Conservation (phyloP, 2,329 filamentous ascomycete species). For the Ophiostoma pallidulum region DNA sequence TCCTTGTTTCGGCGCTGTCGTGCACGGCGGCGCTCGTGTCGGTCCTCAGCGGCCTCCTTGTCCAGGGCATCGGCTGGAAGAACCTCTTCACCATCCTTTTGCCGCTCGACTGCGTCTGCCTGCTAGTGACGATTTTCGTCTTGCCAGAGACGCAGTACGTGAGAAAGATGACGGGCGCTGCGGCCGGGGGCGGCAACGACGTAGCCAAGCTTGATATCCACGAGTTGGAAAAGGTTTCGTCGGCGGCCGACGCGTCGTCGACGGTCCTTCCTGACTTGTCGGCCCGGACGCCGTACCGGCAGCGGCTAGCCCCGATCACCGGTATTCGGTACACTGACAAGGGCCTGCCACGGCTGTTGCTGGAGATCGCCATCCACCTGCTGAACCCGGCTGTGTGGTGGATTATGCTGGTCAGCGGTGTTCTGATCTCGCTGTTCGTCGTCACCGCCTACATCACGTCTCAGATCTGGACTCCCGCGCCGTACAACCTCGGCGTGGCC, state of each 20-base stretch:
- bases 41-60: slow-evolving; percentile 22
- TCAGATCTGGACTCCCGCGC: slow-evolving; percentile 16
- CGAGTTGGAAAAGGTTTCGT: too few relatives aligned
- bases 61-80: slow-evolving; percentile 21
- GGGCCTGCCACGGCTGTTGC: slow-evolving; percentile 13
- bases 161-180: not conserved
- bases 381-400: slow-evolving; percentile 18
- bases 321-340: slow-evolving; percentile 13
- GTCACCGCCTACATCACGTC: slow-evolving; percentile 17
- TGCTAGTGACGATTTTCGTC: slow-evolving; percentile 20
- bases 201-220: not conserved
- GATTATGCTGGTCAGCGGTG: slow-evolving; percentile 18
- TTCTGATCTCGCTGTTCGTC: slow-evolving; percentile 16
- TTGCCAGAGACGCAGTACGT: slow-evolving; percentile 23
- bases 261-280: too few relatives aligned
- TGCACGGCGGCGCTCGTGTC: slow-evolving; percentile 23
- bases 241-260: too few relatives aligned
- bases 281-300: not conserved
- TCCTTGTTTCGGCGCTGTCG: slow-evolving; percentile 24
- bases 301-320: not conserved
- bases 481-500: slow-evolving; percentile 28
- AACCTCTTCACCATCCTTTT: slow-evolving; percentile 23
- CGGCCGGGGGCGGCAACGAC: not conserved
- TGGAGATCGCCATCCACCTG: slow-evolving; percentile 16
- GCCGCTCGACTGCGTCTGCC: slow-evolving; percentile 21